Conservation (phyloP, 148 eudicot species). For the Silene latifolia region DNA sequence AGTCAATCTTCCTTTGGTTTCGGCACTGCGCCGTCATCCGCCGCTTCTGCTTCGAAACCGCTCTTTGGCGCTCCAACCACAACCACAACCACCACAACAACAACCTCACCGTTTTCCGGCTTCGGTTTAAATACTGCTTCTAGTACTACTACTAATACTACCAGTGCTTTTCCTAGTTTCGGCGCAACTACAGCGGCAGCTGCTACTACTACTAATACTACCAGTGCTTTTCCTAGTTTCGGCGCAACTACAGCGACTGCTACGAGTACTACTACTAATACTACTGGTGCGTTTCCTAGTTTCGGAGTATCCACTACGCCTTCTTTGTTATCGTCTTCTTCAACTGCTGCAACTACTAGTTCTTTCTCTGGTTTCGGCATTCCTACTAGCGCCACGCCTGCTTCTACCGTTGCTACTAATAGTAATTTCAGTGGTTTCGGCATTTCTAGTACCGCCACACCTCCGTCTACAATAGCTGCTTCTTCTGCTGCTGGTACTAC, state of each 20-base stretch:
- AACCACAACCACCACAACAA: not conserved
- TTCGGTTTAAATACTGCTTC: not conserved
- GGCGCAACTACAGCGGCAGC: not conserved
- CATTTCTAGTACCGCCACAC: not conserved
- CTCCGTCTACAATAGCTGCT: not conserved
- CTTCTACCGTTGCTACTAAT: too few species aligned
- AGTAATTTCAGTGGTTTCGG: not conserved
- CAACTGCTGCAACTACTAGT: too few species aligned
- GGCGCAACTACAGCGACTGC: not conserved
- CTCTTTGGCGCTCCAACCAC: conserved; percentile 22
- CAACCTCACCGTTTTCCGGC: not conserved
- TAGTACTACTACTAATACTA: not conserved
- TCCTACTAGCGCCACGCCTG: too few species aligned
- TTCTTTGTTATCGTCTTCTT: not conserved
- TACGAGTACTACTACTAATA: too few species aligned
- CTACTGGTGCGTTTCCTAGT: not conserved
- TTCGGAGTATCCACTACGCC: not conserved
- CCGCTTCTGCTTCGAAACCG: conserved; percentile 10
- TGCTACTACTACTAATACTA: conserved; percentile 2
- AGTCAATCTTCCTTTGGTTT: not conserved
- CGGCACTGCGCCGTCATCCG: not conserved
- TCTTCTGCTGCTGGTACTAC: not conserved
- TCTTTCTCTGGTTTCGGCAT: too few species aligned
- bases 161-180: not conserved
- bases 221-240: not conserved